phyloP scores from a whole-genome alignment of 805 yeast genomes.

The Kazachstania viticola region DNA sequence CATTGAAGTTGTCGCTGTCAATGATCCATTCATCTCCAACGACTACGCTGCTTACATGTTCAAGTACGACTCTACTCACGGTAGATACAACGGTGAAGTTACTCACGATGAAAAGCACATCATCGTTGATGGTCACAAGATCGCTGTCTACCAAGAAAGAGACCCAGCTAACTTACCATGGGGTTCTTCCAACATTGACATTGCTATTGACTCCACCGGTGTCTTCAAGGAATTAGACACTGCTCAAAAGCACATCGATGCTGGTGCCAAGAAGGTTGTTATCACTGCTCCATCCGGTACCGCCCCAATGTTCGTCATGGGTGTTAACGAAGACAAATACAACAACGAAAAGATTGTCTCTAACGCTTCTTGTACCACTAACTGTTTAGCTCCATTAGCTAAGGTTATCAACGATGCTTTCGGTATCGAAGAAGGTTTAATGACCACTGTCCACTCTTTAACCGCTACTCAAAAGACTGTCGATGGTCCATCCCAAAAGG shows the following conservation, averaged over 20 bases:
- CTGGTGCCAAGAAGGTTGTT: constrained; percentile 65
- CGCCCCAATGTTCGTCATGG: constrained; percentile 66
- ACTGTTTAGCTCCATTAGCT: constrained; percentile 66
- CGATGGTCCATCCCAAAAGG: constrained; percentile 70
- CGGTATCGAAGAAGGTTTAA: constrained; percentile 64
- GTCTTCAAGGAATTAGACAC: constrained; percentile 55
- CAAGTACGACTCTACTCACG: constrained; percentile 67
- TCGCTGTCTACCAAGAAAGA: constrained; percentile 48
- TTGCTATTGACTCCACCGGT: constrained; percentile 63
- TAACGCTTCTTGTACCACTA: constrained; percentile 66
- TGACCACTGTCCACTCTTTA: constrained; percentile 65
- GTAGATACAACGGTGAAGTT: constrained; percentile 50
- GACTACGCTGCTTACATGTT: constrained; percentile 68
- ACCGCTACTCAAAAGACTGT: constrained; percentile 67
- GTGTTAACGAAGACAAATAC: constrained; percentile 56
- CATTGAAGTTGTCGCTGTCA: constrained; percentile 52
- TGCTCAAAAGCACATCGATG: constrained; percentile 58
- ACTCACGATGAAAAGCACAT: constrained; percentile 39
- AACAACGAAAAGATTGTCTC: constrained; percentile 48
- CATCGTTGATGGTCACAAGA: constrained; percentile 41
- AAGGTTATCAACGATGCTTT: constrained; percentile 54
- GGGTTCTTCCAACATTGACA: constrained; percentile 52
- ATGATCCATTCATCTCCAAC: constrained; percentile 57
- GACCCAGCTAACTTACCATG: constrained; percentile 62
- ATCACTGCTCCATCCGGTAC: constrained; percentile 64